phyloP scores from a whole-genome alignment of 140 eudicot genomes.

The Cichorium intybus region DNA sequence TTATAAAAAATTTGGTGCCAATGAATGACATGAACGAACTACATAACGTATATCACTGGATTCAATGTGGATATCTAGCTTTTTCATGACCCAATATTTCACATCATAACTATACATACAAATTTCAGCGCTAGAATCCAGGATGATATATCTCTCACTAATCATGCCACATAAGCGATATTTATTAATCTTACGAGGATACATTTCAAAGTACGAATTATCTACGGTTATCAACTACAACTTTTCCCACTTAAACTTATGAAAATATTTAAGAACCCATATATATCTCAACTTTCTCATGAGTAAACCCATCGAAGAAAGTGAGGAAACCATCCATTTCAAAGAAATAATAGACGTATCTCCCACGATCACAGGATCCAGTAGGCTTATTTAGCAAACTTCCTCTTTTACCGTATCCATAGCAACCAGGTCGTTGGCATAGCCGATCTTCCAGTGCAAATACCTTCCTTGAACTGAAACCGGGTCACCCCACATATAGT shows the following conservation, averaged over 20 bases:
- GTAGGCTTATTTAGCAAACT: conserved; percentile 15
- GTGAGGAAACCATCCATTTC: conserved; percentile 31
- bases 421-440: conserved; percentile 18
- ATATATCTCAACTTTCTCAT: conserved; percentile 5
- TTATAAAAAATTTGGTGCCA: not conserved
- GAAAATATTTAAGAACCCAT: conserved; percentile 31
- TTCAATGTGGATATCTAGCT: conserved; percentile 14
- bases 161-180: conserved; percentile 14
- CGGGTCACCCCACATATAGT: conserved; percentile 33
- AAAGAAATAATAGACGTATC: not conserved
- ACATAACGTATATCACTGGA: conserved; percentile 11
- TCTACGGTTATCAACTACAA: conserved; percentile 10
- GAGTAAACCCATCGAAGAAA: conserved; percentile 10
- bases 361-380: not conserved
- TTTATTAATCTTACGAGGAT: too few relatives aligned
- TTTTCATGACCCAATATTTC: conserved; percentile 3
- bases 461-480: too few relatives aligned
- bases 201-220: too few relatives aligned
- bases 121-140: conserved; percentile 9
- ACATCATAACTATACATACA: conserved; percentile 18
- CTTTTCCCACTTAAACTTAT: conserved; percentile 19
- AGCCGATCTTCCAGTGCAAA: conserved; percentile 25
- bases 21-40: conserved; percentile 16
- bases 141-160: conserved; percentile 19
- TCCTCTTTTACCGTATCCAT: conserved; percentile 30